phyloP scores from a whole-genome alignment of 768 basidiomycete genomes.

The Tricholoma saponaceum region DNA sequence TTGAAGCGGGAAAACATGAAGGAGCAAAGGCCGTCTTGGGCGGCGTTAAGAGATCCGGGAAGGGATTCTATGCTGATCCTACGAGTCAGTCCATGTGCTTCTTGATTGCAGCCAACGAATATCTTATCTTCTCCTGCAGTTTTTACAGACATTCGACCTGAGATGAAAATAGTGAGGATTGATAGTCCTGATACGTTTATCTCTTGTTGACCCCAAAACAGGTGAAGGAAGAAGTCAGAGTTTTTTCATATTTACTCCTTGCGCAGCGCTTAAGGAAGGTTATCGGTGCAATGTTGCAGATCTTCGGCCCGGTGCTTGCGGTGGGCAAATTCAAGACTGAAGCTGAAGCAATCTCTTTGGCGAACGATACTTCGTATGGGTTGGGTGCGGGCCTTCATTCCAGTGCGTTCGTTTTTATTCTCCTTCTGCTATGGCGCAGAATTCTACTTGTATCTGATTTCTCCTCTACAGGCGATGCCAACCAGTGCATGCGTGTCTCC shows the following conservation, averaged over 20 bases:
- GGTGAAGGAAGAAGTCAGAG: constrained; percentile 72
- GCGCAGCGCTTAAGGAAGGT: neutral
- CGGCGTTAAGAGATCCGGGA: constrained; percentile 70
- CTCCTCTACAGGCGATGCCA: constrained; percentile 57
- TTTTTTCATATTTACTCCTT: neutral
- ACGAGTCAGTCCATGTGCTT: constrained; percentile 54
- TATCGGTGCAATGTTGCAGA: constrained; percentile 38
- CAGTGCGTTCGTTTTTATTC: constrained; percentile 40
- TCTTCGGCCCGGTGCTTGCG: constrained; percentile 91
- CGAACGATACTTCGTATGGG: constrained; percentile 89
- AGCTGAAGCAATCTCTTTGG: constrained; percentile 77
- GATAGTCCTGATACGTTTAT: neutral
- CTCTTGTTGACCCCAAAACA: constrained; percentile 16
- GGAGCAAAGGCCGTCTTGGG: constrained; percentile 80
- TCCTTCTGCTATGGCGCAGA: neutral
- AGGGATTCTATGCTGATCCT: constrained; percentile 88
- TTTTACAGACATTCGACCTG: constrained; percentile 71
- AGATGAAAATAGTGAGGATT: constrained; percentile 79
- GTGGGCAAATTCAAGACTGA: constrained; percentile 84
- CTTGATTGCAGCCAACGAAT: neutral
- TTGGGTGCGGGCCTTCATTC: constrained; percentile 90
- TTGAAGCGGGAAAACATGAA: constrained; percentile 78
- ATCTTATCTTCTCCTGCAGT: constrained; percentile 39
- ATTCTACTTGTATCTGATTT: constrained; percentile 11
- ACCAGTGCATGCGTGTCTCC: constrained; percentile 87